Evolutionary conservation across 1,284 basidiomycete species (phyloP).

Genomic region (Trametes polyzona): DNA sequence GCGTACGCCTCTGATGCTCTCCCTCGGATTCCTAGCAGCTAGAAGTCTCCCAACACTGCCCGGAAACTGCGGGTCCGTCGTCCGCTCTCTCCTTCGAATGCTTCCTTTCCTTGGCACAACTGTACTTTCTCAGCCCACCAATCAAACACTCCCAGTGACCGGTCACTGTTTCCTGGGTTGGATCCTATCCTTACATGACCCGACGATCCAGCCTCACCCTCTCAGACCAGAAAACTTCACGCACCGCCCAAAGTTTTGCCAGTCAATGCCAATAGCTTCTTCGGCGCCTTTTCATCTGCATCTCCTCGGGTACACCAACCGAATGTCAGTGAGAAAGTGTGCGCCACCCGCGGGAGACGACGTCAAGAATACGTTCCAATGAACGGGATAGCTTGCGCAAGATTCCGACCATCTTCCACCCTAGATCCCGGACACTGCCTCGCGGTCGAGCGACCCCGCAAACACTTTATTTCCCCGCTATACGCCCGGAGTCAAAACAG

Average conservation of each 20-base stretch:
- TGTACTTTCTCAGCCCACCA: not conserved
- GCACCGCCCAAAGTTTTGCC: not conserved
- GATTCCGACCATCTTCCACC: not conserved
- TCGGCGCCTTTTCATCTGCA: not conserved
- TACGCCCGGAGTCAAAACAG: not conserved
- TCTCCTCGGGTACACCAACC: not conserved
- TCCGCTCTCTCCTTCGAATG: not conserved
- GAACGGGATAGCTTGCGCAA: not conserved
- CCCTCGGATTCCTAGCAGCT: not conserved
- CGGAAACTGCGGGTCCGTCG: not conserved
- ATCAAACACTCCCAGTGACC: too few relatives aligned
- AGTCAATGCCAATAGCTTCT: not conserved
- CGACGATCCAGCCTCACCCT: not conserved
- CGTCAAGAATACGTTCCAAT: constrained; percentile 3
- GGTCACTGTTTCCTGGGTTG: too few relatives aligned
- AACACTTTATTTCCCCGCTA: not conserved
- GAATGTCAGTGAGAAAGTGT: not conserved
- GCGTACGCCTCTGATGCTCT: not conserved
- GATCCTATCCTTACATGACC: not conserved
- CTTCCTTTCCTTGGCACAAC: not conserved
- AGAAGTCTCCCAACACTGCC: not conserved
- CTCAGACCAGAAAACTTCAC: not conserved
- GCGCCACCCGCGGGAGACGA: constrained; percentile 1
- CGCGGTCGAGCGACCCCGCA: not conserved
- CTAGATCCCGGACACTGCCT: not conserved